Evolutionary conservation across 2,329 filamentous ascomycete species (phyloP).

Genomic region (Aspergillus sp.): DNA sequence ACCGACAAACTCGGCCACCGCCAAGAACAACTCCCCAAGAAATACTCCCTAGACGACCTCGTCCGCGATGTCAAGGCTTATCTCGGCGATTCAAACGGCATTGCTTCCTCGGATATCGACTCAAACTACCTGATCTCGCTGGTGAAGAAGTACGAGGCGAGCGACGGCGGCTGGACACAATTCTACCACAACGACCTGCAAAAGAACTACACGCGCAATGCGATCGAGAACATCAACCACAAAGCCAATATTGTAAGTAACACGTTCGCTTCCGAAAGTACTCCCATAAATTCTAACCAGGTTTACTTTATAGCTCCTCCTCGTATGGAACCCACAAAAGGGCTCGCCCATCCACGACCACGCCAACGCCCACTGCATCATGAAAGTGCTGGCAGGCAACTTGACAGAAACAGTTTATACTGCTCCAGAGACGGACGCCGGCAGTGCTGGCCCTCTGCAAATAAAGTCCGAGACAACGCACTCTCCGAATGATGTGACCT

Average conservation of each 20-base stretch:
- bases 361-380: conserved; percentile 38
- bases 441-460: conserved; percentile 17
- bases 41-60: conserved; percentile 16
- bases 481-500: conserved; percentile 29
- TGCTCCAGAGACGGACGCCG: conserved; percentile 3
- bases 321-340: conserved; percentile 38
- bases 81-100: conserved; percentile 25
- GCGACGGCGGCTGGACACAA: conserved; percentile 28
- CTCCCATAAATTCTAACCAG: background rate
- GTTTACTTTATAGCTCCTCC: conserved; percentile 18
- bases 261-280: too few relatives aligned
- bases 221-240: conserved; percentile 33
- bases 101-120: conserved; percentile 27
- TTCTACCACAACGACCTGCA: conserved; percentile 31
- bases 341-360: conserved; percentile 37
- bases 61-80: conserved; percentile 30
- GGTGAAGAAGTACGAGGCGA: conserved; percentile 27
- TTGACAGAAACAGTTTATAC: conserved; percentile 30
- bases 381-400: conserved; percentile 35
- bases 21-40: background rate
- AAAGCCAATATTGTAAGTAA: conserved; percentile 31
- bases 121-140: conserved; percentile 26
- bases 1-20: background rate
- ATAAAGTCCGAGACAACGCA: conserved; percentile 27
- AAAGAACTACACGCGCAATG: conserved; percentile 35